Base-by-base conservation (phyloP, 225 moss, liverwort and hornwort species). In the Bryoerythrophyllum caledonicum region DNA sequence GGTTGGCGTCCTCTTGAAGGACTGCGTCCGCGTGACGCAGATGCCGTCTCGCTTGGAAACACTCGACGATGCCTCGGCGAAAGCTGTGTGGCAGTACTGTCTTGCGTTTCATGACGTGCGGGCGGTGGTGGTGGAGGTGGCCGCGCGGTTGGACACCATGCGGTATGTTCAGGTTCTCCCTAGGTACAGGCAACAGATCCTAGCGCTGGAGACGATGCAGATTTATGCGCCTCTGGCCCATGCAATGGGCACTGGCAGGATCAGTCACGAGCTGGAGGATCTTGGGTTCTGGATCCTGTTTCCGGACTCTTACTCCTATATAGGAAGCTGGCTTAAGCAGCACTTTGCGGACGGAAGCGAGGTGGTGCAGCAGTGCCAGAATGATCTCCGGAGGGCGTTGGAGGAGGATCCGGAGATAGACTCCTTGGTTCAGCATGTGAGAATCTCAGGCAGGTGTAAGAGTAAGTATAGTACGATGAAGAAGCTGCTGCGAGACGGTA, bases 381-480 rank as follows among this genome's bases (percentile, higher is more conserved):
- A 80, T 53, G 76, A 79, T 35, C 80, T 94, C 26, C 78, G 72
- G 43, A 82, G 73, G 44, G 78, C 76, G 6, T 77, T 96, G 74
- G 86, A 84, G 69, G 75, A 79, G 34, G 96, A 96, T 43, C 10
- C 60, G 14, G 90, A 89, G 68, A 78, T 94, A 71, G 83, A 78
- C 56, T 76, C 60, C n/a, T 64, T 92, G 58, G 43, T 84, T 8
- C 66, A 89, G 35, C 51, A 34, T 19, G 85, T 92, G 34, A 81
- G 60, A 59, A 89, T 94, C 6, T 80, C 81, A 38, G 96, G 96
- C 59, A 85, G 93, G 60, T 91, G 82, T 59, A 96, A 96, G 82
- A 96, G 96, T 77, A 84, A 89, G 34, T 96, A 92, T 43, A 96
- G 96, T 67, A 96, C 92, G 15, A 96, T 96, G 93, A 90, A 90